Evolutionary conservation across 2,329 filamentous ascomycete genomes (phyloP), one percentile per base, ranked within the genome.

Genomic region (Aaosphaeria arxii): DNA sequence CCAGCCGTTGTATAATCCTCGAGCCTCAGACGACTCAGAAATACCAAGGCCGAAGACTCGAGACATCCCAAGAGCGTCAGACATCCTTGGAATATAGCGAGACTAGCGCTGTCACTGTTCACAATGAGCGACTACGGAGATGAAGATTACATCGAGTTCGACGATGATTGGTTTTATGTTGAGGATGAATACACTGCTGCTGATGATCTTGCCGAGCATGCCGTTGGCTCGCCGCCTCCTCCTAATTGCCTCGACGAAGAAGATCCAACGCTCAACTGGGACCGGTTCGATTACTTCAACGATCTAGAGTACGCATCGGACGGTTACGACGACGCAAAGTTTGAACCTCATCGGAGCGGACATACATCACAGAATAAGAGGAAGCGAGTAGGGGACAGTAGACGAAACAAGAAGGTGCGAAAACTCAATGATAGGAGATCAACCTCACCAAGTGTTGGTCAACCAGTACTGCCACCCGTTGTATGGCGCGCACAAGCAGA

Each of bases 171-270:
- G 67, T 59, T 74, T 36, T 78, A 76, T 42, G 67, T 77, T 32
- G 75, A 77, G 47, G 75, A 77, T 32, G 72, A 72, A 43, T 66
- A 63, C 50, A 59, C 64, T 47, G 51, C 54, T 5, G 63, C 77
- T 67, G 76, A 78, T 52, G 76, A 78, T 50, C 72, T 78, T 11
- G 76, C 75, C 46, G 74, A 78, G 54, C 72, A 72, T 33, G 72
- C 71, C 38, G 63, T 78, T 5, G 61, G 73, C 29, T 75, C 74
- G 11, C 74, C 75, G 24, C 62, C 67, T 11, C 69, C 65, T 5
- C 60, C 57, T 7, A 51, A 58, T 4, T 63, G 62, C 50, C 54
- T 51, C 29, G 66, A 64, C 30, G 66, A 63, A 52, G 58, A 69
- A 13, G 67, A 71, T 43, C 51, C 44, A 42, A 46, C 57, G 29